phyloP scores from a whole-genome alignment of 306 rosid genomes.

The Malus orientalis region DNA sequence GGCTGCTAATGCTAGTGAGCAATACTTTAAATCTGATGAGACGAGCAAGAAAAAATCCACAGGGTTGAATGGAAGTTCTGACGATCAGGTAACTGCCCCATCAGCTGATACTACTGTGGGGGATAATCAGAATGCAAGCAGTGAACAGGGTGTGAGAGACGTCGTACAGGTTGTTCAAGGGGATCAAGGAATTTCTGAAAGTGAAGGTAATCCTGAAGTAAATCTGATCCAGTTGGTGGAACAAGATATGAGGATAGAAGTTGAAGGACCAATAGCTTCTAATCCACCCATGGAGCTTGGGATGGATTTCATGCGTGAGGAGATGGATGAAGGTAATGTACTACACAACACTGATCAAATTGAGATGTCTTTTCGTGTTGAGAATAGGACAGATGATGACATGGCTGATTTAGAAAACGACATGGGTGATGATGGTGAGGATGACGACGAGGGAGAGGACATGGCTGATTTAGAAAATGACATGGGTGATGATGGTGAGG shows the following conservation, averaged over 20 bases:
- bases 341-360: conserved; percentile 73
- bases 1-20: conserved; percentile 96
- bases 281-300: conserved; percentile 71
- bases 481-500: conserved; percentile 96
- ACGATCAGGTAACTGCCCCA: conserved; percentile 51
- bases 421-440: no score
- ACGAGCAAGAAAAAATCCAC: conserved; percentile 58
- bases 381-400: conserved; percentile 84
- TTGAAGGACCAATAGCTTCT: conserved; percentile 49
- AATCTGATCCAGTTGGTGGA: conserved; percentile 52
- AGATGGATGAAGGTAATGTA: conserved; percentile 68
- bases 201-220: conserved; percentile 35
- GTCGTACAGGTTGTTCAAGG: conserved; percentile 42
- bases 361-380: conserved; percentile 80
- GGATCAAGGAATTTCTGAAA: conserved; percentile 45
- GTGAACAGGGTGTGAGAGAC: conserved; percentile 53
- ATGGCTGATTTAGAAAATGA: conserved; percentile 56
- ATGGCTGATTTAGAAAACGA: conserved; percentile 58
- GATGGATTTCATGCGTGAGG: conserved; percentile 86
- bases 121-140: conserved; percentile 44
- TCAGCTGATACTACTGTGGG: conserved; percentile 36
- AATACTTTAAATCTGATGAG: conserved; percentile 69
- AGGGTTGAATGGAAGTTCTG: conserved; percentile 52
- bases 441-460: no score
- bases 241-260: conserved; percentile 69